phyloP scores from a whole-genome alignment of 2,329 filamentous ascomycete species.

The Pseudogymnoascus sp. region DNA sequence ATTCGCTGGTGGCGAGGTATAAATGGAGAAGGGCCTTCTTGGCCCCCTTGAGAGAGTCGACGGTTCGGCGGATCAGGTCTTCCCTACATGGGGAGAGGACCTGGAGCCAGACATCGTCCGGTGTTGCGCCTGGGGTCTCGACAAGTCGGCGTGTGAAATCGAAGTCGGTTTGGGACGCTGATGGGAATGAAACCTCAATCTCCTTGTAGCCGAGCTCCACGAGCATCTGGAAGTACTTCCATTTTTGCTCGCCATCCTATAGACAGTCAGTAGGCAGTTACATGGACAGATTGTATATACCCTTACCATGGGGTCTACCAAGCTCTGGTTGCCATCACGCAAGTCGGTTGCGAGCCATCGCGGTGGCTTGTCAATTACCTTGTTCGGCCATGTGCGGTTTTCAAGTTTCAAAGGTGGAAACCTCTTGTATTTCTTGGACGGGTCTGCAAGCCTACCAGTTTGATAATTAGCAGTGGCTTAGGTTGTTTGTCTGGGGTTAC shows the following conservation, averaged over 20 bases:
- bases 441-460: conserved; percentile 57
- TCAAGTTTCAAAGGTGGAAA: conserved; percentile 53
- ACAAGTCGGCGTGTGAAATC: conserved; percentile 85
- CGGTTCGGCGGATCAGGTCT: conserved; percentile 81
- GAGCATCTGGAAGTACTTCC: conserved; percentile 90
- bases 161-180: conserved; percentile 89
- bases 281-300: neutral
- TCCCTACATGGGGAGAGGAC: conserved; percentile 87
- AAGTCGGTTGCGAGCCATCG: conserved; percentile 86
- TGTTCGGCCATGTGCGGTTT: conserved; percentile 37
- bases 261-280: neutral
- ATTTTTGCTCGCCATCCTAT: conserved; percentile 90
- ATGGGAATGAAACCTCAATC: conserved; percentile 93
- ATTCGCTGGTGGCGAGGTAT: conserved; percentile 92
- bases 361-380: conserved; percentile 67
- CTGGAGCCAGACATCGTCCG: conserved; percentile 85
- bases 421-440: conserved; percentile 66
- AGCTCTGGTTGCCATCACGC: conserved; percentile 87
- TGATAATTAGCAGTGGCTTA: neutral
- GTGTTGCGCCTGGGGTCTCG: conserved; percentile 72
- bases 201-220: conserved; percentile 91
- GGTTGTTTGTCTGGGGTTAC: neutral
- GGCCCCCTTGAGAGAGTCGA: conserved; percentile 77
- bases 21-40: conserved; percentile 95
- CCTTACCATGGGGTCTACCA: conserved; percentile 84